phyloP scores from a whole-genome alignment of 192 early-diverging fungal genomes.

The Mortierella hygrophila region DNA sequence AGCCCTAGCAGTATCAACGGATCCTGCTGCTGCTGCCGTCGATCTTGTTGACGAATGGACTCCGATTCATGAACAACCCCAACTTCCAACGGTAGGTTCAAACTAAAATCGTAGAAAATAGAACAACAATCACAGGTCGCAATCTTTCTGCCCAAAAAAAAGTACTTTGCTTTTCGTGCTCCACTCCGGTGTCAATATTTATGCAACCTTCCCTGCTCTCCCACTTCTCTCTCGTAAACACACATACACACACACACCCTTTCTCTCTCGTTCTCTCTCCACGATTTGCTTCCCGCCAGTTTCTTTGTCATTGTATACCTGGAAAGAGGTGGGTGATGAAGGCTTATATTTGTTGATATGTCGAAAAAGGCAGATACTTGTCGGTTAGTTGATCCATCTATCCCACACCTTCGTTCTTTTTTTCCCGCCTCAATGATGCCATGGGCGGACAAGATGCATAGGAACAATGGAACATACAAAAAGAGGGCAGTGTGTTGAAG shows the following conservation, averaged over 20 bases:
- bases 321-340: not conserved
- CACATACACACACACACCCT: not conserved
- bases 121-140: not conserved
- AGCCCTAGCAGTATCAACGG: not conserved
- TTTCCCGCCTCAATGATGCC: not conserved
- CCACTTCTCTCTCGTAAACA: not conserved
- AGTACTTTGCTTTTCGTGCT: not conserved
- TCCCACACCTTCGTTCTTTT: not conserved
- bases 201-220: not conserved
- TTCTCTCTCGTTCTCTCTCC: not conserved
- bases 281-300: not conserved
- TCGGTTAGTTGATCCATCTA: not conserved
- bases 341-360: not conserved
- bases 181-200: not conserved
- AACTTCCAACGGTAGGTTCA: not conserved
- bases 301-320: not conserved
- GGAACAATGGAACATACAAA: not conserved
- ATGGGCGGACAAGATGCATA: not conserved
- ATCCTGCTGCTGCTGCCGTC: not conserved
- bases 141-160: not conserved
- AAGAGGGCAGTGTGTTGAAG: not conserved
- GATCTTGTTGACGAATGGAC: not conserved
- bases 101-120: not conserved
- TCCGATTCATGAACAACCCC: not conserved
- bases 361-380: not conserved